A percentile compares a stretch with the other conserved stretches of the same genome.
These are phyloP conservation scores for Pulveroboletus sp. DNA, from an alignment of 768 basidiomycete species.

Conservation along the genomic window DNA sequence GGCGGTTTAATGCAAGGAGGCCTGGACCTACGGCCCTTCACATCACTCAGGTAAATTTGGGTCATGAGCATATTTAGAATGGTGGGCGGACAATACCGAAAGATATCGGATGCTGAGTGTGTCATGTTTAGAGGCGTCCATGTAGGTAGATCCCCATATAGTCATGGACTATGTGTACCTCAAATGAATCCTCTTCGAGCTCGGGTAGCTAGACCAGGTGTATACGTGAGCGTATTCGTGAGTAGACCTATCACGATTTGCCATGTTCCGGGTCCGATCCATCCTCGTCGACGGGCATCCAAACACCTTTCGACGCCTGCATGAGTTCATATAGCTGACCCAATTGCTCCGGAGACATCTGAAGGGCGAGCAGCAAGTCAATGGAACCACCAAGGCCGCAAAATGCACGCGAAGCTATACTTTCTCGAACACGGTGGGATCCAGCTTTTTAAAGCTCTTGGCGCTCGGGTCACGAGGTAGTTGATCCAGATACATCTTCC, in stretches of 20 bases:
- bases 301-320: slow-evolving; percentile 84
- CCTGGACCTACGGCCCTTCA: slow-evolving; percentile 2
- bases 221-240: background rate
- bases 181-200: too few relatives aligned
- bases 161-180: slow-evolving; percentile 3
- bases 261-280: slow-evolving; percentile 1
- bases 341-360: slow-evolving; percentile 90
- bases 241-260: slow-evolving; percentile 10
- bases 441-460: slow-evolving; percentile 58
- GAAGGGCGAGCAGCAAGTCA: background rate
- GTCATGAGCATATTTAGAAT: slow-evolving; percentile 6
- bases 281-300: slow-evolving; percentile 51
- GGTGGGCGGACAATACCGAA: background rate
- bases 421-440: slow-evolving; percentile 72
- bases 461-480: slow-evolving; percentile 43
- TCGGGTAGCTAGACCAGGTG: background rate
- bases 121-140: background rate
- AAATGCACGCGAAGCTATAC: slow-evolving; percentile 31
- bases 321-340: slow-evolving; percentile 94
- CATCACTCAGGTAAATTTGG: slow-evolving; percentile 11
- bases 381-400: background rate
- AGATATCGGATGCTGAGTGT: slow-evolving; percentile 1
- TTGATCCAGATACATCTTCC: slow-evolving; percentile 88
- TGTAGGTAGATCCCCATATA: background rate
- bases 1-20: background rate